These are phyloP conservation scores for Hymenoscyphus linearis DNA, from an alignment of 2,329 filamentous ascomycete genomes.

Conservation along the genomic window DNA sequence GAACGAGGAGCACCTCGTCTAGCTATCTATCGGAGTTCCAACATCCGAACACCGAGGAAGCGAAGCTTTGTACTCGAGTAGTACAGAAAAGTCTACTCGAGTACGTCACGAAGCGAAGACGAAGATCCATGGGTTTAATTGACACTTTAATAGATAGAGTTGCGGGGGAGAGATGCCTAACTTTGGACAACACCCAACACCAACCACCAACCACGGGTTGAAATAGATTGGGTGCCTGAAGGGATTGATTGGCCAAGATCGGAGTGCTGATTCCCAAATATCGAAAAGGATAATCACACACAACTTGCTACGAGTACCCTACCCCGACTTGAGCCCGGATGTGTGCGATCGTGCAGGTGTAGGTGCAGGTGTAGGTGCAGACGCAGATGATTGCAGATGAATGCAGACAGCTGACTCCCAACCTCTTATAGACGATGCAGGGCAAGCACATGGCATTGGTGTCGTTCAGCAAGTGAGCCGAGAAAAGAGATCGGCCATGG, in stretches of 20 bases:
- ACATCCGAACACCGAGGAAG: too few relatives aligned
- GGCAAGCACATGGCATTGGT: background rate
- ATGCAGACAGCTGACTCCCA: background rate
- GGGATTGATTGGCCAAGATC: background rate
- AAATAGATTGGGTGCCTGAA: background rate
- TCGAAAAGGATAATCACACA: background rate
- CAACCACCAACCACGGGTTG: background rate
- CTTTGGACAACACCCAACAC: background rate
- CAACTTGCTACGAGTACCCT: background rate
- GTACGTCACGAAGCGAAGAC: too few relatives aligned
- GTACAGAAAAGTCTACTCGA: too few relatives aligned
- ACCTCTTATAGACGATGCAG: background rate
- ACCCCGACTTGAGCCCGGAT: background rate
- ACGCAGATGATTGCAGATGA: too few relatives aligned
- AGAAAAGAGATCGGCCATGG: background rate
- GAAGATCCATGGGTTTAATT: too few relatives aligned
- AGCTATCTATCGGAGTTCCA: too few relatives aligned
- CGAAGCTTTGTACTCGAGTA: too few relatives aligned
- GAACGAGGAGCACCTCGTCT: too few relatives aligned
- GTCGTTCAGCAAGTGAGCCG: background rate
- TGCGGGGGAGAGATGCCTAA: background rate
- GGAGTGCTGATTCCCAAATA: background rate
- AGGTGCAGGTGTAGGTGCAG: background rate
- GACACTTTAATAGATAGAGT: too few relatives aligned
- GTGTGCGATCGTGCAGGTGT: background rate